These are phyloP conservation scores for Hypoxylon sp. DNA, from an alignment of 2,329 filamentous ascomycete genomes.

Conservation along the genomic window DNA sequence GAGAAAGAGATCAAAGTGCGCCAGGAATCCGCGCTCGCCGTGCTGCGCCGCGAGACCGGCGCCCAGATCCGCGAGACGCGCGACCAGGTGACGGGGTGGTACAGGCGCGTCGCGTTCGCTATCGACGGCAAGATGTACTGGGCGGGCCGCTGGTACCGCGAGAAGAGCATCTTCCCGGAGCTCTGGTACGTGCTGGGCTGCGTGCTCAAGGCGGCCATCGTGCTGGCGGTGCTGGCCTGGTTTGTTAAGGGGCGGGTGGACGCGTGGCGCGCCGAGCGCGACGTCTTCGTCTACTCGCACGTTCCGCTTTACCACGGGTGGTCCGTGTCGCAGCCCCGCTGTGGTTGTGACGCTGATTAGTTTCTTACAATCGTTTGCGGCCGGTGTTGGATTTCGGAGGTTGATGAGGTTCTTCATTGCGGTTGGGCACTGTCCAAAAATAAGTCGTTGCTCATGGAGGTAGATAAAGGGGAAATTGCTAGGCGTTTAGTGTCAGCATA, in stretches of 20 bases:
- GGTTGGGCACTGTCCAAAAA: neutral
- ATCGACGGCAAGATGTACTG: conserved; percentile 43
- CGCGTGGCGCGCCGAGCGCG: neutral
- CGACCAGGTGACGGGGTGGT: neutral
- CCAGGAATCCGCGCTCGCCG: neutral
- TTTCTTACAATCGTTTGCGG: no score
- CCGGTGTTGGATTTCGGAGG: no score
- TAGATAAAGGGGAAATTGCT: neutral
- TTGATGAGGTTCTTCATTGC: neutral
- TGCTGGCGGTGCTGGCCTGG: neutral
- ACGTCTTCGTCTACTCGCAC: neutral
- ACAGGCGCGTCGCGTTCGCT: neutral
- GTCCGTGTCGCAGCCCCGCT: conserved; percentile 23
- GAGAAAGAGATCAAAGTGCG: neutral
- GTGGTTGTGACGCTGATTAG: neutral
- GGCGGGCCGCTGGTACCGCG: conserved; percentile 57
- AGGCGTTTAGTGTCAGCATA: conserved; percentile 11
- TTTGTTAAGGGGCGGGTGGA: neutral
- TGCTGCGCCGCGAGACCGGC: neutral
- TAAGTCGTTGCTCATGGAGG: neutral
- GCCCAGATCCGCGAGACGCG: neutral
- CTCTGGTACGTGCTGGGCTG: neutral
- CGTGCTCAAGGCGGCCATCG: neutral
- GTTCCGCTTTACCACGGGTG: conserved; percentile 6
- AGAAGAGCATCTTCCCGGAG: conserved; percentile 48